Conservation (phyloP, 2,329 filamentous ascomycete genomes). For the Trichoderma atrobrunneum region DNA sequence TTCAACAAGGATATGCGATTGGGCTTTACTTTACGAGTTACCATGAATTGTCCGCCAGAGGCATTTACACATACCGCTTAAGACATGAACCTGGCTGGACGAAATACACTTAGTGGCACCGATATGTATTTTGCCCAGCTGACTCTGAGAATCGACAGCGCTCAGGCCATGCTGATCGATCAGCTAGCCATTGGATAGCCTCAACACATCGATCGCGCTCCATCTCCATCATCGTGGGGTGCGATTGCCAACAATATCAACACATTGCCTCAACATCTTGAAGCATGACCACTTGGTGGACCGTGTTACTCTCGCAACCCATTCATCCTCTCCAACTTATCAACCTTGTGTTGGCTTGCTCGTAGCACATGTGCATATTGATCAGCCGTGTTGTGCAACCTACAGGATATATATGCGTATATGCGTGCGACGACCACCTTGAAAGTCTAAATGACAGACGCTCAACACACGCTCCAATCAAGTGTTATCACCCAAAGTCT, state of each 20-base stretch:
- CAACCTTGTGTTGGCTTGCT: not conserved
- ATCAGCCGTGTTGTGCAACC: conserved; percentile 4
- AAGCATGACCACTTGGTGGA: not conserved
- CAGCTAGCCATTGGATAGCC: not conserved
- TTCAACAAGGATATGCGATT: not conserved
- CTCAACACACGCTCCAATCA: not conserved
- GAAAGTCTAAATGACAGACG: not conserved
- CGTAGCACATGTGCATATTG: not conserved
- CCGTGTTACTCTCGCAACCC: not conserved
- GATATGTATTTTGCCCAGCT: not conserved
- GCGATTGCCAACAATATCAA: not conserved
- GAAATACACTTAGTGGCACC: not conserved
- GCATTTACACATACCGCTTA: not conserved
- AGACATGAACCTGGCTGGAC: not conserved
- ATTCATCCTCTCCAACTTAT: not conserved
- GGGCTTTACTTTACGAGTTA: not conserved
- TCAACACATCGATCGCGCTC: not conserved
- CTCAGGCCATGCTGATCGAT: not conserved
- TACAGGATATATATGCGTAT: conserved; percentile 26
- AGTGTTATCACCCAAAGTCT: not conserved
- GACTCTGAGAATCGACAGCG: not conserved
- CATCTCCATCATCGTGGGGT: not conserved
- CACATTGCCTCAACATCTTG: not conserved
- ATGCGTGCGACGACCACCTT: conserved; percentile 28
- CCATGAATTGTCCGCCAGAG: not conserved